Conservation (phyloP, 2,329 filamentous ascomycete genomes). For the Ophiognomonia clavigignenti-juglandacearum region DNA sequence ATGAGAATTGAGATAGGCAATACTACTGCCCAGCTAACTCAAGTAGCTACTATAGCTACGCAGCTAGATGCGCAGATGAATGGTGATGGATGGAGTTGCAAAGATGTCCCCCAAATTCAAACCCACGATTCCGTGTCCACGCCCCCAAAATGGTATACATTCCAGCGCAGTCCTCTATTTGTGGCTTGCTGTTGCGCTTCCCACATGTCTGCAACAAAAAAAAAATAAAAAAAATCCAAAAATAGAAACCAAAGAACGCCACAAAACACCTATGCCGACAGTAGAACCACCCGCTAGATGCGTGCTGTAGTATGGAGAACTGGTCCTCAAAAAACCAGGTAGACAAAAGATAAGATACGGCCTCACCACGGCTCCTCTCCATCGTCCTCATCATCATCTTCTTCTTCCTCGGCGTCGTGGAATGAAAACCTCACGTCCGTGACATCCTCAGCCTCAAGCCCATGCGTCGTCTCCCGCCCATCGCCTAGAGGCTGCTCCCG, state of each 20-base stretch:
- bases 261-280: neutral
- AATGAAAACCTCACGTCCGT: constrained; percentile 11
- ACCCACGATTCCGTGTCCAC: too few species aligned
- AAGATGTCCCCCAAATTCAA: too few species aligned
- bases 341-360: neutral
- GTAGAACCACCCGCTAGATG: neutral
- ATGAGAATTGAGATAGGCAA: too few species aligned
- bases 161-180: too few species aligned
- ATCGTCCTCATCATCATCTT: neutral
- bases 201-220: too few species aligned
- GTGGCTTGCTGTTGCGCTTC: too few species aligned
- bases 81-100: too few species aligned
- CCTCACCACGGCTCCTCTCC: neutral
- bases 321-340: neutral
- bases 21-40: too few species aligned
- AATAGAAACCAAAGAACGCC: neutral
- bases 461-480: constrained; percentile 11
- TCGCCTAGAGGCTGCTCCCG: constrained; percentile 32
- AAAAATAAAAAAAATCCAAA: too few species aligned
- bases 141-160: too few species aligned
- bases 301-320: neutral
- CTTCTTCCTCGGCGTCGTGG: constrained; percentile 11
- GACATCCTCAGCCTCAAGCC: constrained; percentile 14
- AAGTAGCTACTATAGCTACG: too few species aligned
- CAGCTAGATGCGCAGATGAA: too few species aligned